Conservation (phyloP, 2,329 filamentous ascomycete species). For the Diaporthe sp. region DNA sequence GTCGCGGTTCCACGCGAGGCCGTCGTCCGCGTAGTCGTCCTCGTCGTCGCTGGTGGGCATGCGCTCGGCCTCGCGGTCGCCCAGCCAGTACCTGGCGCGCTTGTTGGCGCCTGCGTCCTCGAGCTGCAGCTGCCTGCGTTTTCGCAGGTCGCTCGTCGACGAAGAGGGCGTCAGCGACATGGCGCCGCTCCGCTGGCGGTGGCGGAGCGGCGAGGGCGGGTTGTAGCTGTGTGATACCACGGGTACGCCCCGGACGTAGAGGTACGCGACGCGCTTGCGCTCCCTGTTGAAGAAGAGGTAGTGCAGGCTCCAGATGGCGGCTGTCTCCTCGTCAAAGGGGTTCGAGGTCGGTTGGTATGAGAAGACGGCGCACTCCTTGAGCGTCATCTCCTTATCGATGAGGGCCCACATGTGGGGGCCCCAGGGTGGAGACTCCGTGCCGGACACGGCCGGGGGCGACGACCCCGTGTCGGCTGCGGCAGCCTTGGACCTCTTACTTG, state of each 20-base stretch:
- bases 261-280: slow-evolving; percentile 91
- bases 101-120: slow-evolving; percentile 71
- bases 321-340: slow-evolving; percentile 91
- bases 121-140: slow-evolving; percentile 44
- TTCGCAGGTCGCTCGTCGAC: slow-evolving; percentile 37
- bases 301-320: slow-evolving; percentile 93
- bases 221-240: slow-evolving; percentile 72
- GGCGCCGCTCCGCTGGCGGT: slow-evolving; percentile 46
- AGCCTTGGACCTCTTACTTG: slow-evolving; percentile 48
- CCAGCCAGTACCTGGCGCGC: slow-evolving; percentile 89
- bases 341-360: slow-evolving; percentile 90
- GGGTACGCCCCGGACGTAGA: slow-evolving; percentile 91
- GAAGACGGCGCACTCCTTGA: slow-evolving; percentile 90
- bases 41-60: slow-evolving; percentile 57
- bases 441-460: slow-evolving; percentile 52
- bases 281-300: slow-evolving; percentile 98
- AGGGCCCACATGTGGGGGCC: slow-evolving; percentile 91
- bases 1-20: slow-evolving; percentile 67
- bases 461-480: slow-evolving; percentile 50
- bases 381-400: slow-evolving; percentile 93
- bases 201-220: slow-evolving; percentile 55
- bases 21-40: slow-evolving; percentile 61
- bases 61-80: slow-evolving; percentile 68
- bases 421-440: slow-evolving; percentile 69
- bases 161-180: slow-evolving; percentile 37